phyloP scores from a whole-genome alignment of 2,329 filamentous ascomycete species.

The Trichoderma endophyticum region DNA sequence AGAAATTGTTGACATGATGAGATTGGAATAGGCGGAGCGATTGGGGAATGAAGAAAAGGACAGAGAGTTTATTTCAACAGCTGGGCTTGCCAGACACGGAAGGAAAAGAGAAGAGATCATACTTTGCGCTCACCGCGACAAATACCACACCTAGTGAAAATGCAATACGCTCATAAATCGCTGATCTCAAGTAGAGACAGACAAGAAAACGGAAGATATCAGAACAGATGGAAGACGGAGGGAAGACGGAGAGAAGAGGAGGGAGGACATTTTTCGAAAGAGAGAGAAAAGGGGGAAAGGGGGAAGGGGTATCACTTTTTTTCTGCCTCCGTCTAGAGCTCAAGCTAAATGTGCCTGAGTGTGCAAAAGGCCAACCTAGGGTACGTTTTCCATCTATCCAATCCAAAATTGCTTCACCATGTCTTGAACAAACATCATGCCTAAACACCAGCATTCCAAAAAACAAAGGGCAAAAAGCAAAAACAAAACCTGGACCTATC shows the following conservation, averaged over 20 bases:
- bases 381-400: conserved; percentile 10
- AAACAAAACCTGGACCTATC: not conserved
- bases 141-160: not conserved
- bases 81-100: not conserved
- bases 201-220: not conserved
- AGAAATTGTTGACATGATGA: too few species aligned
- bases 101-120: not conserved
- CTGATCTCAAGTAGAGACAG: not conserved
- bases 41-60: not conserved
- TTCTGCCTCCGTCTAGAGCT: conserved; percentile 14
- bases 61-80: not conserved
- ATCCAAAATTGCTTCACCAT: conserved; percentile 3
- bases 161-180: not conserved
- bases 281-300: not conserved
- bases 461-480: not conserved
- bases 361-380: conserved; percentile 9
- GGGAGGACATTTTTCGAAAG: not conserved
- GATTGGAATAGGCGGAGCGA: not conserved
- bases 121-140: not conserved
- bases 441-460: not conserved
- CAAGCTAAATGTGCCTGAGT: not conserved
- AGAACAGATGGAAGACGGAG: not conserved
- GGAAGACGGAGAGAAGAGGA: not conserved
- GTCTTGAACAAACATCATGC: not conserved
- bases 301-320: conserved; percentile 18